Base-by-base conservation (phyloP, 177 flowering plant genomes). In the Vitis hybrid region DNA sequence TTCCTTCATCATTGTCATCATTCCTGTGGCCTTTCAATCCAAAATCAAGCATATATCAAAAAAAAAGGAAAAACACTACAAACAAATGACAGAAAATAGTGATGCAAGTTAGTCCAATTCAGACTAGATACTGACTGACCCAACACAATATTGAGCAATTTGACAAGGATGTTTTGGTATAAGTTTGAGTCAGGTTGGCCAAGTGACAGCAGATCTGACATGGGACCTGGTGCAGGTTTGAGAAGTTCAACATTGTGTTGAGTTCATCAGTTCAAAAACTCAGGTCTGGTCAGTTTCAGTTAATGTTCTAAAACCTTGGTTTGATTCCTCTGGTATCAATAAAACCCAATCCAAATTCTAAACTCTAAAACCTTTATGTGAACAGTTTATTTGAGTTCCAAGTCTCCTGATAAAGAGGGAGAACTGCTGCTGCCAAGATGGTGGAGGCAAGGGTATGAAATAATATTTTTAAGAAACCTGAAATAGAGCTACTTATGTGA, bases 1-100 rank as follows among this genome's bases (percentile, higher is more conserved):
- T 76, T 86, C 82, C 69, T 81, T 86, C 92, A 95, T 84, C 99
- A 95, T 90, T 46, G 90, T 76, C 83, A 81, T 69, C 99, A 95
- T 95, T 76, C 99, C 99, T 11, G 89, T 76, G 58, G 98, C 99
- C 98, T 95, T 70, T 70, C 48, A 76, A 32, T 15, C 67, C 71
- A 27, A 64, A 76, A 63, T 2, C 67, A 55, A 3, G 20, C 60
- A 49, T 51, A 0, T 5, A 64, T 2, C 11, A 46, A 61, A 41
- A 21, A 61, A 13, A 15, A 20, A 20, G 20, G 69, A 9, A 53
- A 13, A 41, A 59, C 54, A 54, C 14, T 9, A 59, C n/a, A 9
- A 55, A 60, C 27, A 11, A 18, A 35, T 27, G 6, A 27, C 30
- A 27, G 18, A 56, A 5, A 66, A 48, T 21, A 64, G 57, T 8